Base-by-base conservation (phyloP, 768 basidiomycete genomes). In the Amanita molliuscula region DNA sequence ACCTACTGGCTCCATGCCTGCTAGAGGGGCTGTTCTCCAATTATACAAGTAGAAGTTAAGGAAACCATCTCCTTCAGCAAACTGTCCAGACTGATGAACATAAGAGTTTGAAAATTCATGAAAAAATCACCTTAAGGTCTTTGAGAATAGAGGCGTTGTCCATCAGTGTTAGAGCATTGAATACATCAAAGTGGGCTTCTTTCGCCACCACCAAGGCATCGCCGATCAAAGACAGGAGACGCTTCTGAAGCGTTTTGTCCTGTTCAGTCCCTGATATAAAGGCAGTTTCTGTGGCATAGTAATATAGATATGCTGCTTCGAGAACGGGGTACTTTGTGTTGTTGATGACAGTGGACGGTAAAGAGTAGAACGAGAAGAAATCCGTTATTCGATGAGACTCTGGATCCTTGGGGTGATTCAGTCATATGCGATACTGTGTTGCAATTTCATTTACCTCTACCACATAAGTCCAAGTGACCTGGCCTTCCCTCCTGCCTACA, bases 401-500 rank as follows among this genome's bases (percentile, higher is more conserved):
- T 1, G 88, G 86, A 64, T 97, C 78, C 94, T 98, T 54, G 20
- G 16, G 33, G 37, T 36, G 13, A 13, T 28, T 34, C 21, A n/a
- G 21, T 43, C 15, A 36, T 28, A 13, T 18, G 10, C 0, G 1
- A 36, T 37, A 18, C 53, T 13, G 52, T 40, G 23, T 18, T n/a
- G 26, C 26, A 28, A 38, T 31, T 13, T 13, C 21, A 42, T 71
- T 47, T 51, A 85, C 95, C 79, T 98, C 94, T 41, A 96, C 88
- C 28, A 99, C 94, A 59, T 95, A 98, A 2, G 87, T 73, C 94
- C 94, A 99, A 2, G 88, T 84, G 25, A 98, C 95, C 62, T 98
- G 96, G 1, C 80, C 81, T 6, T 77, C 67, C 55, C 88, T 73
- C 60, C 83, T 59, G 61, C 77, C 65, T 20, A 64, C 60, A 42